Evolutionary conservation across 208 protist species (phyloP).

Genomic region (Acanthamoeba culbertsoni): DNA sequence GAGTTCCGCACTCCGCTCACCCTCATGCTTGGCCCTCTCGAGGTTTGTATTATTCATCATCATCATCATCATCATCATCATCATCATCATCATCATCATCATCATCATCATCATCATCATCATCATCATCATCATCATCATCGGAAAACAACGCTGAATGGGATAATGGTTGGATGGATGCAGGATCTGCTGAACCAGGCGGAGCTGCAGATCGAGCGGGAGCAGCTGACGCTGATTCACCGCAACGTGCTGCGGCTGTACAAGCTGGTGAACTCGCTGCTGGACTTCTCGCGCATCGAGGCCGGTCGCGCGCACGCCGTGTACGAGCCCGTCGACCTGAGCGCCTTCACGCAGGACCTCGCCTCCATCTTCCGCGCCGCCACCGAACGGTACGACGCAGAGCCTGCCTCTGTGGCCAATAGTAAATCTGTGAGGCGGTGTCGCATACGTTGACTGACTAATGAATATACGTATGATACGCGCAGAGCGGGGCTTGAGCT

Average conservation of each 20-base stretch:
- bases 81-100: neutral
- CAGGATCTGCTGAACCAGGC: neutral
- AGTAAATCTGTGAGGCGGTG: no score
- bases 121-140: no score
- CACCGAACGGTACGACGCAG: neutral
- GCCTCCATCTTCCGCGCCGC: slow-evolving; percentile 31
- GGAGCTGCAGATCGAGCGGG: neutral
- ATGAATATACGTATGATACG: neutral
- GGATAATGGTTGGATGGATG: no score
- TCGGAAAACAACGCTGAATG: no score
- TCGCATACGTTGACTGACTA: neutral
- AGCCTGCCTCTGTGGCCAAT: no score
- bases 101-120: no score
- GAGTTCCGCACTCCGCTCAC: slow-evolving; percentile 68
- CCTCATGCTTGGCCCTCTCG: slow-evolving; percentile 66
- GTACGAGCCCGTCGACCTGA: slow-evolving; percentile 68
- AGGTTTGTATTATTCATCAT: neutral
- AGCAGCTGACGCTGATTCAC: slow-evolving; percentile 24
- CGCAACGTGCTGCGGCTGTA: slow-evolving; percentile 20
- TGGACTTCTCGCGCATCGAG: slow-evolving; percentile 65
- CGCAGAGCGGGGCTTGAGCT: neutral
- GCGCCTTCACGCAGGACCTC: slow-evolving; percentile 44
- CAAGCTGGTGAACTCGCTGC: slow-evolving; percentile 64
- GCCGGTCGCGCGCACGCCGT: slow-evolving; percentile 54
- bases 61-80: neutral